These are phyloP conservation scores for Coemansia sp. DNA, from an alignment of 192 early-diverging fungal species.

Conservation along the genomic window DNA sequence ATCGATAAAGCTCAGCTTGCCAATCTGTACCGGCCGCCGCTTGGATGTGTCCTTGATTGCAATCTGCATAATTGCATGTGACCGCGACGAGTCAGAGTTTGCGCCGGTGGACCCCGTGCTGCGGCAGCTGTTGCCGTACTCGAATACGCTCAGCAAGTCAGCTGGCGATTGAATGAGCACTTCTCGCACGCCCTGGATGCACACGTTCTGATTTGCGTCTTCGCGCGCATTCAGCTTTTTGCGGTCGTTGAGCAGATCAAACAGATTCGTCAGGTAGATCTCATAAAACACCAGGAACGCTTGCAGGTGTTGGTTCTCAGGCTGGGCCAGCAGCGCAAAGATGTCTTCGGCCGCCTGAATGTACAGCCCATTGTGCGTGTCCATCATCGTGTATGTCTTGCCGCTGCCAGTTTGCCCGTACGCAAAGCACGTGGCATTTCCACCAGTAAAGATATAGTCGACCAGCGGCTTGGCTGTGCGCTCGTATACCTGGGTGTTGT, in stretches of 20 bases:
- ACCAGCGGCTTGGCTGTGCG: conserved; percentile 93
- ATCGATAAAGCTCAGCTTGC: conserved; percentile 97
- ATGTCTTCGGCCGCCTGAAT: conserved; percentile 91
- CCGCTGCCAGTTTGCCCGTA: conserved; percentile 95
- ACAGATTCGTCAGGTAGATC: conserved; percentile 95
- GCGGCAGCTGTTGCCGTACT: conserved; percentile 82
- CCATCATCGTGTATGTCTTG: conserved; percentile 97
- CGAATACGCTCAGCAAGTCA: conserved; percentile 89
- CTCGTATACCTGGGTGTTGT: conserved; percentile 85
- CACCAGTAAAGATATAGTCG: conserved; percentile 90
- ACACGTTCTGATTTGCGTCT: conserved; percentile 93
- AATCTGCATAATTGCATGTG: conserved; percentile 96
- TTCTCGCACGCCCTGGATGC: conserved; percentile 87
- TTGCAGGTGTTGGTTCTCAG: conserved; percentile 70
- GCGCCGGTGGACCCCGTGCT: conserved; percentile 95
- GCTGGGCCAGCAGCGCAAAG: conserved; percentile 69
- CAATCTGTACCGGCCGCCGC: conserved; percentile 61
- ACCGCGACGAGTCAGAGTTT: conserved; percentile 92
- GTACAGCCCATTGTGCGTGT: conserved; percentile 83
- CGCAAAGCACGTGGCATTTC: conserved; percentile 98
- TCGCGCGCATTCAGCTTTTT: conserved; percentile 94
- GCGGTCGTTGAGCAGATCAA: conserved; percentile 87
- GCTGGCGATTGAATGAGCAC: conserved; percentile 83
- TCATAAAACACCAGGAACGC: conserved; percentile 93
- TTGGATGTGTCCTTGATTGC: conserved; percentile 70